phyloP scores from a whole-genome alignment of 352 stramenopile species.

The Pythium sukuiense region DNA sequence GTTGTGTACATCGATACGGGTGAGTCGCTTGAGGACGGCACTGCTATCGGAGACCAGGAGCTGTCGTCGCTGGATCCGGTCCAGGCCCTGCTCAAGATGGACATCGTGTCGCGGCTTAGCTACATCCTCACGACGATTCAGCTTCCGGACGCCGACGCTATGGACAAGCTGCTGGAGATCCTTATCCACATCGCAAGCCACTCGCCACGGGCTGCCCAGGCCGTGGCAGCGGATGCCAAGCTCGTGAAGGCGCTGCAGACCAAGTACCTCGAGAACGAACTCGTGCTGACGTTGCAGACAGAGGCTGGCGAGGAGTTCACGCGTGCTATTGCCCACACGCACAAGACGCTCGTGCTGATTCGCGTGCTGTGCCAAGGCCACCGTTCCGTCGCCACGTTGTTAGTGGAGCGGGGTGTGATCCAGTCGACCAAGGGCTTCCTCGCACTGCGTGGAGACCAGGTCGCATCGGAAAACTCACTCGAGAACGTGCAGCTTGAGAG shows the following conservation, averaged over 20 bases:
- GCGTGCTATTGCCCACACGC: slow-evolving; percentile 5
- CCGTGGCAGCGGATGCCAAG: slow-evolving; percentile 14
- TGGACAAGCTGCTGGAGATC: slow-evolving; percentile 36
- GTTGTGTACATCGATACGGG: slow-evolving; percentile 32
- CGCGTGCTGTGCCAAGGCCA: slow-evolving; percentile 29
- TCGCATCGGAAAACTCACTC: not conserved
- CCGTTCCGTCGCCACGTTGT: slow-evolving; percentile 19
- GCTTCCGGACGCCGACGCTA: slow-evolving; percentile 22
- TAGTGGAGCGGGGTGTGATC: slow-evolving; percentile 26
- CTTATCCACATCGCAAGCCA: slow-evolving; percentile 29
- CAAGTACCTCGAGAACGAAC: slow-evolving; percentile 29
- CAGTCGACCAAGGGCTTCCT: slow-evolving; percentile 33
- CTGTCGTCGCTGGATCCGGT: slow-evolving; percentile 32
- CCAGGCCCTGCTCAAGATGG: slow-evolving; percentile 35
- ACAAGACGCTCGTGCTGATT: slow-evolving; percentile 21
- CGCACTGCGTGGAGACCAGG: slow-evolving; percentile 13
- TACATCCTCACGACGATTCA: slow-evolving; percentile 30
- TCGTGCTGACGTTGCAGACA: slow-evolving; percentile 27
- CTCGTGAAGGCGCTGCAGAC: slow-evolving; percentile 25
- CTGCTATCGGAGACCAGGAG: slow-evolving; percentile 30
- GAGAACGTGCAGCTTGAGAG: slow-evolving; percentile 30
- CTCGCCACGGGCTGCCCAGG: slow-evolving; percentile 25
- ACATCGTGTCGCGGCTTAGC: slow-evolving; percentile 29
- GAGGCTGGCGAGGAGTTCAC: slow-evolving; percentile 17
- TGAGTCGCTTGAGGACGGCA: slow-evolving; percentile 25